Evolutionary conservation across 805 yeast genomes (phyloP), one percentile per base, ranked within the genome.

Genomic region (Starmerella vaccinii): DNA sequence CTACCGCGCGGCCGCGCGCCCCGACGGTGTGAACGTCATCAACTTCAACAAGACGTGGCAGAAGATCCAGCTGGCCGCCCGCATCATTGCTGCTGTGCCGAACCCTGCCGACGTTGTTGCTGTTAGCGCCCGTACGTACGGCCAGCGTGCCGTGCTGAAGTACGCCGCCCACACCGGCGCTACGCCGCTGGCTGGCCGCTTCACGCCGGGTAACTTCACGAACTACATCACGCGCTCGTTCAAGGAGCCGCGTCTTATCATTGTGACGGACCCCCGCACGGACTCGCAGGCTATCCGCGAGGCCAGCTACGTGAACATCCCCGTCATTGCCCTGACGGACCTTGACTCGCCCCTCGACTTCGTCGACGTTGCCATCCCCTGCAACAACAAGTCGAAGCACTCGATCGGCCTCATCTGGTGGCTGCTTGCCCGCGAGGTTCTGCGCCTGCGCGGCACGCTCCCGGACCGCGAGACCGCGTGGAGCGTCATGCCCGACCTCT

Each of bases 171-270:
- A 92, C 89, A 89, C 97, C 68, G 97, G 97, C 76, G 96, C 98
- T 65, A 90, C 97, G 66, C 89, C 99, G 73, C 90, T 92, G 78
- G 99, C 98, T 68, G 99, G 99, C 78, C 88, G 99, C 81, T 92
- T 92, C 85, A 92, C 98, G 68, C 99, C 99, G 77, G 99, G 99
- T 86, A 82, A 84, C 80, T 92, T 92, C 92, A 92, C 99, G 74
- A 92, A 92, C 81, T 92, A 92, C 81, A 92, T 90, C 81, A 92
- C 98, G 76, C 90, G 97, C 78, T 87, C 97, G 67, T 92, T 92
- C 96, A 92, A 90, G 80, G 99, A 92, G 81, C 99, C 99, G 82
- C 87, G 99, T 80, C 83, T 92, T 73, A 88, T 92, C 73, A 79
- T 92, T 68, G 98, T 92, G 71, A 90, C 97, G 69, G 98, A 92